A percentile compares a stretch with the other conserved stretches of the same genome.
These are phyloP conservation scores for Annulohypoxylon bovei DNA, from an alignment of 495 filamentous ascomycete genomes.

Conservation along the genomic window DNA sequence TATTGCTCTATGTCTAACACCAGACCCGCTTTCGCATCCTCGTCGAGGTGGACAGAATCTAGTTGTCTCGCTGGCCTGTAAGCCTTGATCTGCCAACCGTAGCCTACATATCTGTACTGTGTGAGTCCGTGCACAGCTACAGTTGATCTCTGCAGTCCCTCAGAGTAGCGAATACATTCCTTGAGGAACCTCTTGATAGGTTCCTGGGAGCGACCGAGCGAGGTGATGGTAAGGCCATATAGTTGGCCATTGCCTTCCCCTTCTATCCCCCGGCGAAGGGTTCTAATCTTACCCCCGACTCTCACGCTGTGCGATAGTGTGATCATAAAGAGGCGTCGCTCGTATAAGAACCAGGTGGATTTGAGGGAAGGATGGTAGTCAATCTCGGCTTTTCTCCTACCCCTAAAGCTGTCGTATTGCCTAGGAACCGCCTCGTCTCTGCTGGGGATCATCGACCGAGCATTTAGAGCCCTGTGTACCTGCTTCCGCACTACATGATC, in stretches of 20 bases:
- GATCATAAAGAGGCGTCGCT: neutral
- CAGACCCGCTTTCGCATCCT: neutral
- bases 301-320: neutral
- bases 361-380: neutral
- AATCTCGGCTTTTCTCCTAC: neutral
- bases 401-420: neutral
- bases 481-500: neutral
- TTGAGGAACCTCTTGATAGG: neutral
- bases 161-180: neutral
- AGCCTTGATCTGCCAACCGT: slow-evolving; percentile 6
- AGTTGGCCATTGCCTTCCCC: neutral
- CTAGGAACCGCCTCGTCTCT: neutral
- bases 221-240: neutral
- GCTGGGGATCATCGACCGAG: neutral
- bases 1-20: slow-evolving; percentile 1
- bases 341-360: neutral
- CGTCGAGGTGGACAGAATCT: neutral
- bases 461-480: neutral
- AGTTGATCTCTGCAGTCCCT: neutral
- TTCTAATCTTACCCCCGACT: neutral
- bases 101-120: neutral
- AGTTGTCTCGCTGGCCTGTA: neutral
- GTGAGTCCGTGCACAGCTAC: neutral
- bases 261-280: neutral
- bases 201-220: neutral